Evolutionary conservation across 1,284 basidiomycete species (phyloP), one percentile per base, ranked within the genome.

Genomic region (Chalciporus sp.): DNA sequence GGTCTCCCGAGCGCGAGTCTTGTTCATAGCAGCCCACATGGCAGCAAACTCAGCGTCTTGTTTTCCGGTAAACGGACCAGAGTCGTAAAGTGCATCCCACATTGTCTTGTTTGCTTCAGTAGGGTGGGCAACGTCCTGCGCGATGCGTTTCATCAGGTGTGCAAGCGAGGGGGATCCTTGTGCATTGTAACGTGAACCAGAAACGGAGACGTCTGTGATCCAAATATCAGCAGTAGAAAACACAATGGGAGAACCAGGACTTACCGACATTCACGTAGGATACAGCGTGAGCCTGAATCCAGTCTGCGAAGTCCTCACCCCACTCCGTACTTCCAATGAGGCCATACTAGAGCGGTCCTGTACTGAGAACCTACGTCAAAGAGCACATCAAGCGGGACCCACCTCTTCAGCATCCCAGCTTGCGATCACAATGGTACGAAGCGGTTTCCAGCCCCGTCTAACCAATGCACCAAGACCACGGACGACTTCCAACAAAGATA

Each of bases 331-430:
- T 68, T 53, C 94, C 94, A 42, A 97, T 76, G 35, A 96, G 79
- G 27, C 94, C 94, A 57, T 94, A 93, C 84, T 92, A 29, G 7
- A 43, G 20, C 19, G 10, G n/a, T 44, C 14, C 7, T 14, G 6
- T 6, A n/a, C 17, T 48, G 17, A 46, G 55, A 39, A 55, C 27
- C 44, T 51, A 16, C 41, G 26, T 50, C 17, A 14, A 47, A 23
- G 29, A 29, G 14, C 8, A 53, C 20, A 11, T 47, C 35, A 53
- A 16, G 33, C 12, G 19, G 33, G 2, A 59, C 67, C 42, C 43
- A 87, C 85, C 79, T 95, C 95, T 74, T 98, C 95, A 0, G 85
- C 95, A 70, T 96, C 94, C 94, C 93, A 97, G 58, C 86, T 90
- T 4, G 91, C 93, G 49, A 98, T 79, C n/a, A 96, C 73, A 62